Evolutionary conservation across 2,329 filamentous ascomycete species (phyloP).

Genomic region (Cordyceps tenuipes): DNA sequence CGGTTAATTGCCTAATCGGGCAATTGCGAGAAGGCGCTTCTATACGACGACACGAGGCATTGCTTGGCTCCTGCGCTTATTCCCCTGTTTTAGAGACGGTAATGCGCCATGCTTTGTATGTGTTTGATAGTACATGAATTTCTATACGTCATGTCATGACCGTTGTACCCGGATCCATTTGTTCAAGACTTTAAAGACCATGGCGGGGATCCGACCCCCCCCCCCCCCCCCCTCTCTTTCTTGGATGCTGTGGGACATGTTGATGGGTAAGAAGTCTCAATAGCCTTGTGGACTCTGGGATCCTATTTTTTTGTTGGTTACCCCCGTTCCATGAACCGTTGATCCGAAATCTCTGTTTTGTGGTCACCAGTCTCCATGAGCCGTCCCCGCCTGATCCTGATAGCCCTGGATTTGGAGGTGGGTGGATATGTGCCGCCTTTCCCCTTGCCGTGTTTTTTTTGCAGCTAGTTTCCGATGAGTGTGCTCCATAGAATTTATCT

Average conservation of each 20-base stretch:
- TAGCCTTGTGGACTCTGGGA: constrained; percentile 6
- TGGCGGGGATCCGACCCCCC: neutral
- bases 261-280: neutral
- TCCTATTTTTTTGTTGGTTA: constrained; percentile 6
- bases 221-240: neutral
- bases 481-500: neutral
- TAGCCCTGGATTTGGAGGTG: neutral
- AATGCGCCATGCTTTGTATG: no score
- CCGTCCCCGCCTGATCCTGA: neutral
- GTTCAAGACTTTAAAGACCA: constrained; percentile 2
- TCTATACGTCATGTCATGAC: neutral
- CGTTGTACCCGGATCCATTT: neutral
- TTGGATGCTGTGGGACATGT: constrained; percentile 2
- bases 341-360: neutral
- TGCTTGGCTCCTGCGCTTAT: no score
- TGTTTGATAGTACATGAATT: neutral
- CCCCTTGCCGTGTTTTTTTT: neutral
- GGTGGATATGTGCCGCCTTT: neutral
- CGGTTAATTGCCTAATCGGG: neutral
- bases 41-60: neutral
- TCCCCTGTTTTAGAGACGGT: no score
- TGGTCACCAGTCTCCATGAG: neutral
- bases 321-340: constrained; percentile 1
- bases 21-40: neutral
- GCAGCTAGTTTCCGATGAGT: neutral